phyloP scores from a whole-genome alignment of 148 eudicot genomes.

The Vaccinium macrocarpon region DNA sequence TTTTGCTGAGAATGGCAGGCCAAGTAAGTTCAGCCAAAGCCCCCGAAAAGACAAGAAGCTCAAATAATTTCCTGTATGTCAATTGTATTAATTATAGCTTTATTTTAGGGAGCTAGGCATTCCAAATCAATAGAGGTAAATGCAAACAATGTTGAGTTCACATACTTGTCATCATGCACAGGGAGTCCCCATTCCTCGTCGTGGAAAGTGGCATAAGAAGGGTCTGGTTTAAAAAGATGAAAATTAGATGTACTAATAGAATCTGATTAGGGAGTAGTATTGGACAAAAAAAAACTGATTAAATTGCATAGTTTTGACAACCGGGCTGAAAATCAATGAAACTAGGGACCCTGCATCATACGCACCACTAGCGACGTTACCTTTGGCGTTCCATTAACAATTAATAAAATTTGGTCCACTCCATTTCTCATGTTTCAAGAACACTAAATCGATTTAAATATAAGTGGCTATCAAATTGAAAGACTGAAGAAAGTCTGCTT shows the following conservation, averaged over 20 bases:
- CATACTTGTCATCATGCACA: conserved; percentile 37
- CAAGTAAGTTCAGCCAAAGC: conserved; percentile 35
- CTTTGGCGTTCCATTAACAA: background rate
- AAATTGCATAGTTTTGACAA: background rate
- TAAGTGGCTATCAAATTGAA: background rate
- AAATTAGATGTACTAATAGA: background rate
- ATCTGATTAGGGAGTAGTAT: background rate
- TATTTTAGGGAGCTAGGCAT: background rate
- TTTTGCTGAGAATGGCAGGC: conserved; percentile 29
- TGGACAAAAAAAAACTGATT: background rate
- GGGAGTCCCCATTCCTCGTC: conserved; percentile 50
- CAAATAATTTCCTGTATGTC: conserved; percentile 27
- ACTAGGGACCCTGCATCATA: background rate
- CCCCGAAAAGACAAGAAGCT: conserved; percentile 33
- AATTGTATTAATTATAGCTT: background rate
- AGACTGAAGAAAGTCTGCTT: background rate
- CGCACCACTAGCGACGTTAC: background rate
- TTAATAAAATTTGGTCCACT: background rate
- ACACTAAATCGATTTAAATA: background rate
- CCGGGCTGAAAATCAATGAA: background rate
- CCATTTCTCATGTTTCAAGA: background rate
- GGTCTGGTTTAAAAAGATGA: conserved; percentile 22
- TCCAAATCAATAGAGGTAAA: background rate
- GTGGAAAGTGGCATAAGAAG: conserved; percentile 32
- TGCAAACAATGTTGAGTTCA: background rate